A percentile compares a stretch with the other conserved stretches of the same genome.
These are phyloP conservation scores for Artemisia argyi DNA, from an alignment of 129 eudicot species.

Conservation along the genomic window DNA sequence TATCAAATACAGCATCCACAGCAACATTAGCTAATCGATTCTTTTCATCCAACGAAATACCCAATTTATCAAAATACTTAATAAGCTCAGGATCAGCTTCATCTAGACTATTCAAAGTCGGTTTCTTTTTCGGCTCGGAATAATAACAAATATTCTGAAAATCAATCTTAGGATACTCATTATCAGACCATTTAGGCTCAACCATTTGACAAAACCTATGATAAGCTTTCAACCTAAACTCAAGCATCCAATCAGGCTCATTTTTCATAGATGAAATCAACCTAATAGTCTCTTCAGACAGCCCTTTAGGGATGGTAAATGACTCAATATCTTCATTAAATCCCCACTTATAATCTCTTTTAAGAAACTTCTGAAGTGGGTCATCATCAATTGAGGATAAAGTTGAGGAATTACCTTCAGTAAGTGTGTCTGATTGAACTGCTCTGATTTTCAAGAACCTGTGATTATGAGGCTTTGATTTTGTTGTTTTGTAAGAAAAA, in stretches of 20 bases:
- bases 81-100: conserved; percentile 98
- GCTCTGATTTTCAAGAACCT: conserved; percentile 61
- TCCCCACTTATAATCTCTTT: conserved; percentile 91
- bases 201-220: conserved; percentile 67
- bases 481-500: conserved; percentile 21
- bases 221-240: conserved; percentile 77
- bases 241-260: conserved; percentile 99
- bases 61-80: conserved; percentile 85
- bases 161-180: conserved; percentile 65
- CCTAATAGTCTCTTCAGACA: conserved; percentile 85
- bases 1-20: conserved; percentile 97
- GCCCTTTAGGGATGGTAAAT: conserved; percentile 83
- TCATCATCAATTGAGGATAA: conserved; percentile 50
- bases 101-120: conserved; percentile 80
- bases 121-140: conserved; percentile 94
- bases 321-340: conserved; percentile 91
- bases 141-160: conserved; percentile 83
- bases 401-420: conserved; percentile 44
- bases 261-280: conserved; percentile 76
- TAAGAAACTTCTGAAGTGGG: conserved; percentile 82
- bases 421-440: conserved; percentile 51
- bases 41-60: conserved; percentile 72
- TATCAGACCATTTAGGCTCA: conserved; percentile 97
- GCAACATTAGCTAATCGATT: conserved; percentile 71
- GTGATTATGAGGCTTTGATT: conserved; percentile 33